Conservation (phyloP, 1,284 basidiomycete species). For the Abortiporus biennis region DNA sequence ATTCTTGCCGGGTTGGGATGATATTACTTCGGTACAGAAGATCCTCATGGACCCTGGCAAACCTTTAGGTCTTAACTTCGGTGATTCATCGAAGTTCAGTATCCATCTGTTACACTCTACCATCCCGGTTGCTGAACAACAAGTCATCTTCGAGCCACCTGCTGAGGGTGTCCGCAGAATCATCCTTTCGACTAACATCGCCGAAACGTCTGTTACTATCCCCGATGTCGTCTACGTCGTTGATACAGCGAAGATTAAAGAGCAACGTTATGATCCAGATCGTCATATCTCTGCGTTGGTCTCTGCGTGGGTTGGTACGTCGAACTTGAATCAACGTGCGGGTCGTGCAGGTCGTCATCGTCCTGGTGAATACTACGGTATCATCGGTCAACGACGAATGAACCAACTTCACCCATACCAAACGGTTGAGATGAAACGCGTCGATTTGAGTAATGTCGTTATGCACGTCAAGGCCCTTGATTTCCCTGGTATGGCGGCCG, state of each 20-base stretch:
- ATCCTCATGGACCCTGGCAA: constrained; percentile 47
- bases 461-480: constrained; percentile 98
- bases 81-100: constrained; percentile 52
- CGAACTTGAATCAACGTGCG: constrained; percentile 92
- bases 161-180: constrained; percentile 75
- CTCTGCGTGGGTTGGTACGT: constrained; percentile 87
- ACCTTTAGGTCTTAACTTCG: constrained; percentile 57
- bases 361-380: constrained; percentile 87
- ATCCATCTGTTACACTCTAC: constrained; percentile 92
- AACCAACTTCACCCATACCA: constrained; percentile 74
- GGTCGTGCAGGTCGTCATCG: constrained; percentile 93
- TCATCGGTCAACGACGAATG: constrained; percentile 67
- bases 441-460: constrained; percentile 87
- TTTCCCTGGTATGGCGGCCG: constrained; percentile 82
- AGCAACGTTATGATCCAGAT: constrained; percentile 90
- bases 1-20: constrained; percentile 91
- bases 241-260: constrained; percentile 86
- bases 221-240: constrained; percentile 96
- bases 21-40: constrained; percentile 79
- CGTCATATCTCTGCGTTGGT: constrained; percentile 84
- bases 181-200: constrained; percentile 94
- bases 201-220: constrained; percentile 94
- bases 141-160: constrained; percentile 84
- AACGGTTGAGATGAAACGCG: constrained; percentile 94
- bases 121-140: constrained; percentile 87